phyloP scores from a whole-genome alignment of 2,329 filamentous ascomycete species.

The Verticillium klebahnii region DNA sequence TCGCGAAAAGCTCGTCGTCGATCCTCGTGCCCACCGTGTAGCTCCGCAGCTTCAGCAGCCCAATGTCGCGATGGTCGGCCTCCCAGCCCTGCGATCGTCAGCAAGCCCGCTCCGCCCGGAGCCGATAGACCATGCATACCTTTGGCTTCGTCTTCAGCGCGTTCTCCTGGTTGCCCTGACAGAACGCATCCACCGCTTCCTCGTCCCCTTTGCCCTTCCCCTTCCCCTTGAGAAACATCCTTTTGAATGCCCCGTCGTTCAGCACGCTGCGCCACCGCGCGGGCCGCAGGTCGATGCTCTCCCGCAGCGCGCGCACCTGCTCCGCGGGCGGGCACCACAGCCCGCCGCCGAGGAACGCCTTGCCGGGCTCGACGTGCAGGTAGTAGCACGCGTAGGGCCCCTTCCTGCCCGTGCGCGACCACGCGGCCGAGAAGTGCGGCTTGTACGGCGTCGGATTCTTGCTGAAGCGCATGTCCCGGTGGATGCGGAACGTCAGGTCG shows the following conservation, averaged over 20 bases:
- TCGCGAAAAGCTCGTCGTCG: conserved; percentile 59
- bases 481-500: conserved; percentile 83
- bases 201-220: conserved; percentile 35
- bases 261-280: conserved; percentile 65
- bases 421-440: conserved; percentile 80
- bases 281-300: conserved; percentile 71
- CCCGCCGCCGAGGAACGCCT: conserved; percentile 74
- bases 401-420: conserved; percentile 83
- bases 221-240: conserved; percentile 57
- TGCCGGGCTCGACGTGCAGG: conserved; percentile 70
- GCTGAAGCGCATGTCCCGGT: conserved; percentile 80
- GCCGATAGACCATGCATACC: conserved; percentile 42
- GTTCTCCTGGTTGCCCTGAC: conserved; percentile 62
- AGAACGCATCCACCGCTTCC: conserved; percentile 65
- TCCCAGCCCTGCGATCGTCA: conserved; percentile 58
- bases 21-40: conserved; percentile 70
- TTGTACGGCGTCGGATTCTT: conserved; percentile 87
- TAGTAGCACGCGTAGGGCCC: conserved; percentile 88
- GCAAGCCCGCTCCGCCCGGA: not conserved
- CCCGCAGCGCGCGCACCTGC: conserved; percentile 62
- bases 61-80: conserved; percentile 71
- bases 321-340: conserved; percentile 73
- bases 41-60: conserved; percentile 73
- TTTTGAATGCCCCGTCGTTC: conserved; percentile 54
- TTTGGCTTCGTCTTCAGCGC: conserved; percentile 84